A percentile compares a stretch with the other conserved stretches of the same genome.
These are phyloP conservation scores for Sporisorium sorghi DNA, from an alignment of 1,284 basidiomycete genomes.

Conservation along the genomic window DNA sequence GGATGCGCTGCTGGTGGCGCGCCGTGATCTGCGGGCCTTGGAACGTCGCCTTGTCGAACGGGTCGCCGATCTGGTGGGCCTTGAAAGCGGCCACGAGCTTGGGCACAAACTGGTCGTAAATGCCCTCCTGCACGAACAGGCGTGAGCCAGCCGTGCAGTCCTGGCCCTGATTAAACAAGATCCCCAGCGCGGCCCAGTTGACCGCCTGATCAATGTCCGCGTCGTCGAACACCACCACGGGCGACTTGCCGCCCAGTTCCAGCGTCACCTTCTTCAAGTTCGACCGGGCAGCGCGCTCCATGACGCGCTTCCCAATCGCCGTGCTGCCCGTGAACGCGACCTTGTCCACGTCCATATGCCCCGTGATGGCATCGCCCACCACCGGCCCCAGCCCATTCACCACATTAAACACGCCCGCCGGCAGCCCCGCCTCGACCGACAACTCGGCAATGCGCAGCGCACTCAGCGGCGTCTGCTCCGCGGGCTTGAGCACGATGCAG, in stretches of 20 bases:
- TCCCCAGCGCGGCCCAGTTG: conserved; percentile 80
- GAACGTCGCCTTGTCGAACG: conserved; percentile 78
- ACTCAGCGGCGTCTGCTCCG: conserved; percentile 78
- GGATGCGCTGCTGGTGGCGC: conserved; percentile 87
- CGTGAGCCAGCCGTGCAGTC: conserved; percentile 79
- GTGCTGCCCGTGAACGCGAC: conserved; percentile 74
- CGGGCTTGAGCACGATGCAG: conserved; percentile 73
- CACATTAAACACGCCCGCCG: conserved; percentile 77
- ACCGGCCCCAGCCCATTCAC: conserved; percentile 83
- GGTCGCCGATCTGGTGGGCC: conserved; percentile 78
- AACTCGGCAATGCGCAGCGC: conserved; percentile 80
- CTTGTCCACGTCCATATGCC: conserved; percentile 78
- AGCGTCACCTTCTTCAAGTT: conserved; percentile 84
- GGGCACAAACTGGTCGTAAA: conserved; percentile 76
- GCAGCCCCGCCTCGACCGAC: conserved; percentile 81
- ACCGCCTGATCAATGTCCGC: conserved; percentile 71
- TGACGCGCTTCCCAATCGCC: conserved; percentile 78
- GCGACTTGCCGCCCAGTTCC: conserved; percentile 83
- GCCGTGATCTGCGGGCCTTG: conserved; percentile 86
- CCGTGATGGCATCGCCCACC: conserved; percentile 76
- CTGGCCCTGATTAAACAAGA: conserved; percentile 75
- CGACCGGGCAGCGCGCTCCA: conserved; percentile 86
- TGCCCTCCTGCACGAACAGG: conserved; percentile 76
- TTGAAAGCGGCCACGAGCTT: conserved; percentile 75
- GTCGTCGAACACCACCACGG: conserved; percentile 80